Evolutionary conservation across 2,329 filamentous ascomycete species (phyloP), one percentile per base, ranked within the genome.

Genomic region (Aspergillus latus): DNA sequence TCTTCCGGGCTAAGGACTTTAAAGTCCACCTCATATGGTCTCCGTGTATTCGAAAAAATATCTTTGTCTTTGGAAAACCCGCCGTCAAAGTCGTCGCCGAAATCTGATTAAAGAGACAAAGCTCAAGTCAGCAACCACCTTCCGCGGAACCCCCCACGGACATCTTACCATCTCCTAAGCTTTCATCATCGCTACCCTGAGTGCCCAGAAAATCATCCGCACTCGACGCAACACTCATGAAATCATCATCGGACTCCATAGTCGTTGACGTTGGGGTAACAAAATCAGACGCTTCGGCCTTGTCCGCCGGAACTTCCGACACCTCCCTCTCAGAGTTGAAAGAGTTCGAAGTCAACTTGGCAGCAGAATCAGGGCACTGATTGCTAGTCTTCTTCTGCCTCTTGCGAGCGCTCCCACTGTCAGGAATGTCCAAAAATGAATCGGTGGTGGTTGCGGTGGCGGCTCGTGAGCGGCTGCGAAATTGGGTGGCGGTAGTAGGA

Each of bases 171-270:
- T 77, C 75, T 16, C 69, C 73, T 47, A 74, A 45, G 62, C 75
- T 79, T 58, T 78, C 87, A 66, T 92, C 90, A 53, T 90, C 92
- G 65, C 89, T 92, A 59, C 89, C 86, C 66, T 92, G 76, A 26
- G 69, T 74, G 44, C 71, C 89, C 61, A 88, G 82, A 58, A 90
- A 84, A 58, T 84, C 84, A 57, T 88, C 86, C 42, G 87, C 88
- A 69, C 89, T 96, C 42, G 90, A 93, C 66, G 87, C 81, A 69
- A 87, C 86, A 66, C 89, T 95, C 83, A 94, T 88, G 74, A 92
- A 92, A 59, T 97, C 93, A 69, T 97, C 92, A 67, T 97, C 93
- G 8, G 92, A 97, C 78, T 96, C 92, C 92, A 97, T 97, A 62
- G 80, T 84, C 73, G 71, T 76, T 36, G 71, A 70, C 26, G 72